Base-by-base conservation (phyloP, 352 stramenopile species). In the Phytophthora kernoviae region DNA sequence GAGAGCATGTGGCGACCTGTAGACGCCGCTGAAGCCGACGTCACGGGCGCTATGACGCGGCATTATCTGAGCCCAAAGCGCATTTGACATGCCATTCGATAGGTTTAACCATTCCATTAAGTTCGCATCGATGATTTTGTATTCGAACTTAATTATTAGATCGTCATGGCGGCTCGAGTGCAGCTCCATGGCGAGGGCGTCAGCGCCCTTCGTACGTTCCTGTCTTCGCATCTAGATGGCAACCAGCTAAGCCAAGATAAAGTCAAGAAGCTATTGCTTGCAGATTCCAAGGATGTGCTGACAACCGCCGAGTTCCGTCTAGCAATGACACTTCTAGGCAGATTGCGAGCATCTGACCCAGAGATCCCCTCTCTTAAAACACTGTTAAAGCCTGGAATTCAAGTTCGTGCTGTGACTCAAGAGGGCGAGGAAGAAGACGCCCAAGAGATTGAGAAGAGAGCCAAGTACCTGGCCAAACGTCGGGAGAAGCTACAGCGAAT, bases 401-500 rank as follows among this genome's bases (percentile, higher is more conserved):
- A 48, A 32, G 68, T 34, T 0, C 34, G 27, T 36, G 45, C 36
- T 26, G 39, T 61, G 21, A 22, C 43, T 43, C 21, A 12, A n/a
- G 8, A 65, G 1, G 22, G 34, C 10, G 30, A 54, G 21, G 39
- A 22, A 10, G 30, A 55, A 21, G 22, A 52, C 11, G 45, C 65
- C n/a, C 12, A 61, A 22, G 40, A 12, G 14, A 49, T 61, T 41
- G 43, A 61, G 22, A 58, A 70, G 30, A 70, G 56, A 20, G 36
- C 11, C 18, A 54, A 62, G 42, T 86, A 87, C 45, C 39, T 92
- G 51, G 68, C 66, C 10, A 77, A 70, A 17, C 80, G 83, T 0
- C 79, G 82, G 10, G 47, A 77, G 47, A 83, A 90, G 63, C 65
- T 95, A 27, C 71, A 79, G 66, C 82, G 87, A 2, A 60, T 91